Conservation (phyloP, 1,284 basidiomycete species). For the Ustilago vetiveriae region DNA sequence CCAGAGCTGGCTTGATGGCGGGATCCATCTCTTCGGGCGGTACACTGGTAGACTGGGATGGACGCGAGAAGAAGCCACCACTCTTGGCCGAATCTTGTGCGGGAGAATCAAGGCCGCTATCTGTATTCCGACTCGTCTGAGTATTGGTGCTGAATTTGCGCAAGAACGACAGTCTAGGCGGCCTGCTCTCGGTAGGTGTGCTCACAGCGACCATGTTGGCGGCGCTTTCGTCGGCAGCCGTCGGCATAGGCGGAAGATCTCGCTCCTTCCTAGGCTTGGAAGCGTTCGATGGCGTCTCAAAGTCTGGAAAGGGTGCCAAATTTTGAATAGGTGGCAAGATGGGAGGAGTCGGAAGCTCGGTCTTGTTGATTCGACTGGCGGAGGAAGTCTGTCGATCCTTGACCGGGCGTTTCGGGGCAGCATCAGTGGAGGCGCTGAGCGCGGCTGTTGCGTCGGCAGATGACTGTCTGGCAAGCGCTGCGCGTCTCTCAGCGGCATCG, state of each 20-base stretch:
- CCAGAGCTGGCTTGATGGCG: conserved; percentile 30
- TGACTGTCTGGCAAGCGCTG: conserved; percentile 19
- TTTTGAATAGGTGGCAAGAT: conserved; percentile 52
- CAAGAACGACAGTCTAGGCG: conserved; percentile 39
- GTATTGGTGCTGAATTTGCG: conserved; percentile 41
- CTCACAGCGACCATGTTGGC: conserved; percentile 27
- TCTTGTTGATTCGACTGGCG: conserved; percentile 16
- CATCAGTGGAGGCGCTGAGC: neutral
- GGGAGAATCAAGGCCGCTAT: conserved; percentile 23
- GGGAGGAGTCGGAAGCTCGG: conserved; percentile 36
- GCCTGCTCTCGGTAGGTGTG: conserved; percentile 17
- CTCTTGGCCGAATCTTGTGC: conserved; percentile 1
- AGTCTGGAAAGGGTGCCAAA: conserved; percentile 44
- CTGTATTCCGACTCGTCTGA: conserved; percentile 17
- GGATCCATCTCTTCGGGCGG: conserved; percentile 31
- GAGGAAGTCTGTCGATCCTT: conserved; percentile 29
- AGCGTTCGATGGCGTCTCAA: neutral
- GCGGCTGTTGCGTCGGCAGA: conserved; percentile 6
- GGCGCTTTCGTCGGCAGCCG: conserved; percentile 12
- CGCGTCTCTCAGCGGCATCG: conserved; percentile 49
- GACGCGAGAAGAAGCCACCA: conserved; percentile 5
- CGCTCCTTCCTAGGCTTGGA: conserved; percentile 16
- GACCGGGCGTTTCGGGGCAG: conserved; percentile 10
- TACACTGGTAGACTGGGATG: conserved; percentile 8
- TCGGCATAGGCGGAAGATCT: conserved; percentile 44